A percentile compares a stretch with the other conserved stretches of the same genome.
These are phyloP conservation scores for Pterula multifida DNA, from an alignment of 1,284 basidiomycete species.

Conservation along the genomic window DNA sequence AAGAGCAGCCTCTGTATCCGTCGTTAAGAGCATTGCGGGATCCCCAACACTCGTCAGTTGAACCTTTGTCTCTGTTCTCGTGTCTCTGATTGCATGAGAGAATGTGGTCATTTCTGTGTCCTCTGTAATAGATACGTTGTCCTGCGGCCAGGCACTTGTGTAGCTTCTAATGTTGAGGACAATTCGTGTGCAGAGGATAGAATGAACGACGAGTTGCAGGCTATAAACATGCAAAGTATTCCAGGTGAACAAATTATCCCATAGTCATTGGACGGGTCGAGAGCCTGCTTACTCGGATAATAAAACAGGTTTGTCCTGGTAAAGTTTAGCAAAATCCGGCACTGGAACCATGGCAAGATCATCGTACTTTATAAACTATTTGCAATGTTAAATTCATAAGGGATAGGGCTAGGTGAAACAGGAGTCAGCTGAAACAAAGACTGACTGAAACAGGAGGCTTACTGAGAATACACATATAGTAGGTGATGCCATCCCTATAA, in stretches of 20 bases:
- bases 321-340: neutral
- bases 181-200: neutral
- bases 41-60: neutral
- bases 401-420: neutral
- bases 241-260: too few species aligned
- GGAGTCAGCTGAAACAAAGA: neutral
- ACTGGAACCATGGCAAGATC: neutral
- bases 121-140: neutral
- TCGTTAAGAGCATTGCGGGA: neutral
- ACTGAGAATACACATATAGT: neutral
- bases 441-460: neutral
- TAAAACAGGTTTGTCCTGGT: neutral
- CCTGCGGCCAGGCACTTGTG: neutral
- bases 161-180: neutral
- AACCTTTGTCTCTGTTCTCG: neutral
- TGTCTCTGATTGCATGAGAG: neutral
- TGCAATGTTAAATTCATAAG: neutral
- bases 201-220: neutral
- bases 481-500: neutral
- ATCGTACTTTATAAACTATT: neutral
- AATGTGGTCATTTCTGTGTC: neutral
- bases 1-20: neutral
- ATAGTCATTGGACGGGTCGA: too few species aligned
- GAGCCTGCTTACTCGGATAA: neutral
- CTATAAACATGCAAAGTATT: neutral